Evolutionary conservation across 2,329 filamentous ascomycete species (phyloP), one percentile per base, ranked within the genome.

Genomic region (Clonostachys chloroleuca): DNA sequence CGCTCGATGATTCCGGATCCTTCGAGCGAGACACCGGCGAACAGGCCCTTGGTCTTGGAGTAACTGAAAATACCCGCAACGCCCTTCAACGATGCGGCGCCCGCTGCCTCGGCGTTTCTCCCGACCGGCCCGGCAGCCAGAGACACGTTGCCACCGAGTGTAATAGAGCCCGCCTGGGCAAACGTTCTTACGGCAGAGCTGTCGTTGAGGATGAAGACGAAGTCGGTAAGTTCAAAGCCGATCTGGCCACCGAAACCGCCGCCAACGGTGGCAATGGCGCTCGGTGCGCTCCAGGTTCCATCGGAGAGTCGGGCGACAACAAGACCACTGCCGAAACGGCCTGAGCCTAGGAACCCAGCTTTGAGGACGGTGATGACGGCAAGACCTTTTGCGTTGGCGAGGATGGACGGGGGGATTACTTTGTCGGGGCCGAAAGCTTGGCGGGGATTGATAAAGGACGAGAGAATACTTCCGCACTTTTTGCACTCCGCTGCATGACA

Each of bases 131-230:
- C 94, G 7, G 94, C 94, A 16, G 94, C 94, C 57, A 99, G 86
- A 5, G 90, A 96, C 35, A 97, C 94, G 62, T 99, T 99, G 54
- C 94, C 94, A 58, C 94, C 94, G 7, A 99, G 78, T 5, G 94
- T 97, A 52, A 99, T 75, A 46, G 88, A 92, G 5, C 94, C 94
- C 37, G 87, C 84, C 67, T 97, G 92, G 6, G 92, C 90, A 68
- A 99, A 97, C 9, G 92, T 92, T 66, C 89, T 89, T 55, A 99
- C 92, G 41, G 94, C 92, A 49, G 76, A 82, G 40, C 84, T 75
- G 62, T 99, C 92, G 70, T 99, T 99, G 54, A 99, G 83, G 55
- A 99, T 96, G 70, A 99, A 97, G 64, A 99, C 94, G 63, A 99
- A 99, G 65, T 94, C 89, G 49, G 89, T 94, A 51, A 95, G 69